A percentile compares a stretch with the other conserved stretches of the same genome.
These are phyloP conservation scores for Saccharomycopsis lassenensis DNA, from an alignment of 805 yeast species.

Conservation along the genomic window DNA sequence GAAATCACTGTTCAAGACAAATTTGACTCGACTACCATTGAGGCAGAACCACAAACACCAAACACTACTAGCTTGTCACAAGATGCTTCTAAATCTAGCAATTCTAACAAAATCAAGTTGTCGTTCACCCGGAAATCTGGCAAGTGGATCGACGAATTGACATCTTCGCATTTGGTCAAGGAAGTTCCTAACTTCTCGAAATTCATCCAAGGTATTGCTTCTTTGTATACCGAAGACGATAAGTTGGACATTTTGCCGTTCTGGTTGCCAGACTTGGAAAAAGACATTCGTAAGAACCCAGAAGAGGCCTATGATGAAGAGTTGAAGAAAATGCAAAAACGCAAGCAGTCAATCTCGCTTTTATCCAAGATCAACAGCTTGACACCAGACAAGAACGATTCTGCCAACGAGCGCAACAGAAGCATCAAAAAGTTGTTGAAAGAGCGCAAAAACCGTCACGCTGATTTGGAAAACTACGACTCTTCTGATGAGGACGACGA, in stretches of 20 bases:
- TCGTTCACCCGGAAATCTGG: slow-evolving; percentile 39
- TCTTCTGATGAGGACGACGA: slow-evolving; percentile 30
- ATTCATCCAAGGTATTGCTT: slow-evolving; percentile 86
- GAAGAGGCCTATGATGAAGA: slow-evolving; percentile 65
- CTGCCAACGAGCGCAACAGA: slow-evolving; percentile 3
- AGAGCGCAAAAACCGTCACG: slow-evolving; percentile 23
- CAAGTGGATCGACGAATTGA: slow-evolving; percentile 80
- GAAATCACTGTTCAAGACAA: slow-evolving; percentile 63
- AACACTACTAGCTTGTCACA: slow-evolving; percentile 13
- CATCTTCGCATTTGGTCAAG: slow-evolving; percentile 73
- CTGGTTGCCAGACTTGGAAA: slow-evolving; percentile 88
- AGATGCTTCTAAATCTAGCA: slow-evolving; percentile 46
- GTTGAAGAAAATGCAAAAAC: slow-evolving; percentile 39
- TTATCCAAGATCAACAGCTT: slow-evolving; percentile 29
- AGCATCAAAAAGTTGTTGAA: slow-evolving; percentile 1
- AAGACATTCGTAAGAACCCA: slow-evolving; percentile 68
- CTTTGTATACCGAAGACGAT: slow-evolving; percentile 82
- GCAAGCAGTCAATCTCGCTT: slow-evolving; percentile 27
- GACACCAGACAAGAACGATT: slow-evolving; percentile 18
- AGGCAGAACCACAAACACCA: too few relatives aligned
- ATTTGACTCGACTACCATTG: slow-evolving; percentile 18
- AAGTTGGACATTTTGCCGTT: slow-evolving; percentile 83
- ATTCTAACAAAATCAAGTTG: slow-evolving; percentile 23
- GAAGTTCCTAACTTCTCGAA: slow-evolving; percentile 72
- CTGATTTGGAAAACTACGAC: slow-evolving; percentile 46